Conservation (phyloP, 495 filamentous ascomycete species). For the Penicillium chermesinum region DNA sequence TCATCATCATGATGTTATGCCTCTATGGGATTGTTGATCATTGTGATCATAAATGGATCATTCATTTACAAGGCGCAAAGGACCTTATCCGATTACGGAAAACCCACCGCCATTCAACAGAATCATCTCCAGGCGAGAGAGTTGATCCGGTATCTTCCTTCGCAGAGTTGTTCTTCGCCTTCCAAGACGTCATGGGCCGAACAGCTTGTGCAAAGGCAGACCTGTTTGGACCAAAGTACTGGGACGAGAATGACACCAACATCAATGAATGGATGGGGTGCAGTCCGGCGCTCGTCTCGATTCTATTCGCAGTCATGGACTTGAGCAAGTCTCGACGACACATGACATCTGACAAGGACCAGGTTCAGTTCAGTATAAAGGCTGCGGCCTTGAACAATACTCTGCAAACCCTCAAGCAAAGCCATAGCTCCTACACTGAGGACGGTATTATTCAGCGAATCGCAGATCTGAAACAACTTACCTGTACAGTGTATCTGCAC, state of each 20-base stretch:
- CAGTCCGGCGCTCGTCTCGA: conserved; percentile 13
- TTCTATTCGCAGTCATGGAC: conserved; percentile 13
- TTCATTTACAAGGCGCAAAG: conserved; percentile 20
- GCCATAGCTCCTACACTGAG: not conserved
- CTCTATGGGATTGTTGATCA: conserved; percentile 22
- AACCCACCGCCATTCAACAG: not conserved
- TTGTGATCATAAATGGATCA: conserved; percentile 19
- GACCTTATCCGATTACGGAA: conserved; percentile 18
- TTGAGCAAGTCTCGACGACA: conserved; percentile 9
- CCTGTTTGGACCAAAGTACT: conserved; percentile 17
- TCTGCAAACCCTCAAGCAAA: conserved; percentile 1
- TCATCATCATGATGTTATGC: conserved; percentile 20
- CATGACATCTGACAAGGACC: not conserved
- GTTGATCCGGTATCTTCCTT: not conserved
- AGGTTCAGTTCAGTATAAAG: conserved; percentile 1
- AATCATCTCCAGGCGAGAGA: conserved; percentile 11
- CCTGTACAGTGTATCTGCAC: conserved; percentile 11
- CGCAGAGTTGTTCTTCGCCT: conserved; percentile 14
- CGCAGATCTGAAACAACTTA: conserved; percentile 15
- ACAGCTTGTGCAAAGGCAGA: conserved; percentile 22
- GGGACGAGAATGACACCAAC: conserved; percentile 9
- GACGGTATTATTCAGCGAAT: conserved; percentile 6
- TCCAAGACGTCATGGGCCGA: conserved; percentile 24
- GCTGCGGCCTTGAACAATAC: conserved; percentile 2
- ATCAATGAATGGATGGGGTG: conserved; percentile 15